Evolutionary conservation across 768 basidiomycete genomes (phyloP).

Genomic region (Leccinellum rugosiceps): DNA sequence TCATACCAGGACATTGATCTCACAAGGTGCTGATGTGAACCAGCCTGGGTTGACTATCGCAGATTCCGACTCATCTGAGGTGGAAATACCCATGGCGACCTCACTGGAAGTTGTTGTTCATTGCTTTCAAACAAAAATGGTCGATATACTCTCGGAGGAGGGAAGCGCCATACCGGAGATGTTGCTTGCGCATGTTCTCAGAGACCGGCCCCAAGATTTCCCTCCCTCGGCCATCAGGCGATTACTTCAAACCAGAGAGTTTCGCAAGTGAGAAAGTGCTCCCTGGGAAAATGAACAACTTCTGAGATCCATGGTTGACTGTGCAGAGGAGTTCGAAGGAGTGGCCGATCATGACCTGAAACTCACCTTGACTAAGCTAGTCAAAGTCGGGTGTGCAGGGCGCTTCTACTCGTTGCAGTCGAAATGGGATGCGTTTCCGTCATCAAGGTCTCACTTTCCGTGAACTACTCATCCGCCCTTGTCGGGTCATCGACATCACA

Average conservation of each 20-base stretch:
- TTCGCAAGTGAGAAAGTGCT: neutral
- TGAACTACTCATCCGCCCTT: neutral
- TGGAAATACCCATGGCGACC: neutral
- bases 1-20: neutral
- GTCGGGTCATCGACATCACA: neutral
- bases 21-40: neutral
- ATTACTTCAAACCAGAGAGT: neutral
- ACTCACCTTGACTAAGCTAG: neutral
- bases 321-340: neutral
- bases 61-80: neutral
- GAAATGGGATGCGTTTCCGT: slow-evolving; percentile 2
- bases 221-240: neutral
- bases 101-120: neutral
- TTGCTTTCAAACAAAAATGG: neutral
- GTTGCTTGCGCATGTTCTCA: neutral
- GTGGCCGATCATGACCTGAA: neutral
- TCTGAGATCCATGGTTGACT: neutral
- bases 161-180: neutral
- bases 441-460: neutral
- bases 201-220: neutral
- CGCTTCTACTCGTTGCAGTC: slow-evolving; percentile 4
- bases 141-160: neutral
- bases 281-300: neutral
- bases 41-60: neutral
- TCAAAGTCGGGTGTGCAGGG: neutral